Evolutionary conservation across 805 yeast species (phyloP).

Genomic region (Candida yuanshanica): DNA sequence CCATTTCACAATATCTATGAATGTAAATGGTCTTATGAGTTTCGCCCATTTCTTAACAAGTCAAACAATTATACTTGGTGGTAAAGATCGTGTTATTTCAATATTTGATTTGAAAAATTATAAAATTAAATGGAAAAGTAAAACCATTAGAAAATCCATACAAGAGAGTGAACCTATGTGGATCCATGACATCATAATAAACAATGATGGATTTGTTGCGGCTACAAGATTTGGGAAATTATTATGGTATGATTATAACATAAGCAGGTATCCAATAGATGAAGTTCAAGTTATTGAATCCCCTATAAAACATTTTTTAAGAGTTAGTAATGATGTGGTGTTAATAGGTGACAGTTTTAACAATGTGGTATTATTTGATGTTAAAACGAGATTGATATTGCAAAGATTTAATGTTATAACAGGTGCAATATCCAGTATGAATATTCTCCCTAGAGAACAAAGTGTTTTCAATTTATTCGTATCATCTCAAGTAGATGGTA

Average conservation of each 20-base stretch:
- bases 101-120: slow-evolving; percentile 16
- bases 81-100: slow-evolving; percentile 20
- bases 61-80: slow-evolving; percentile 15
- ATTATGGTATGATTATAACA: slow-evolving; percentile 12
- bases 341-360: slow-evolving; percentile 20
- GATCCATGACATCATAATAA: slow-evolving; percentile 18
- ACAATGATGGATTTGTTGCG: slow-evolving; percentile 13
- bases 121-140: slow-evolving; percentile 20
- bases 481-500: not conserved
- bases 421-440: slow-evolving; percentile 18
- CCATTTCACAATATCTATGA: slow-evolving; percentile 22
- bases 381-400: slow-evolving; percentile 4
- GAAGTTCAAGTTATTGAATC: slow-evolving; percentile 18
- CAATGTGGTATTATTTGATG: slow-evolving; percentile 13
- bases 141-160: slow-evolving; percentile 6
- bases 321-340: slow-evolving; percentile 3
- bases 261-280: slow-evolving; percentile 20
- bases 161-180: slow-evolving; percentile 17
- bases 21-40: slow-evolving; percentile 18
- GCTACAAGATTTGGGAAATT: slow-evolving; percentile 22
- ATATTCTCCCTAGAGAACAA: not conserved
- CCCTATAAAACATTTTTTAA: slow-evolving; percentile 15
- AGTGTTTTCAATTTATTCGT: not conserved
- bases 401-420: slow-evolving; percentile 14
- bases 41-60: slow-evolving; percentile 15